Percentiles rank a stretch among this genome's conserved stretches.
Conservation (phyloP, 225 moss, liverwort and hornwort species). For the Bryum argenteum region DNA sequence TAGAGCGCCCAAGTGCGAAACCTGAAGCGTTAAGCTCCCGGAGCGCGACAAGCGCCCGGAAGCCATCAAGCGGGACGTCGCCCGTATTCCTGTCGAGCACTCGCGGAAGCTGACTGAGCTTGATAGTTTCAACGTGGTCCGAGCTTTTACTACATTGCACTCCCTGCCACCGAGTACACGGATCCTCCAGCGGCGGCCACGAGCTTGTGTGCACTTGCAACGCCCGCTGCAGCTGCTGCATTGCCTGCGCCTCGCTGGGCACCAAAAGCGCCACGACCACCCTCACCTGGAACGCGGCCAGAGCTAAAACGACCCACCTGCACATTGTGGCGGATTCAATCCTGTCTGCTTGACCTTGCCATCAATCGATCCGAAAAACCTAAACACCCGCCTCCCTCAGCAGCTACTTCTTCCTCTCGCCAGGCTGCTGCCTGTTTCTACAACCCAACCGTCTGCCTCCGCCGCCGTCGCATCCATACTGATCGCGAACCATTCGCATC, state of each 20-base stretch:
- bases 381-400: background rate
- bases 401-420: background rate
- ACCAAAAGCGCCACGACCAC: slow-evolving; percentile 26
- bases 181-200: slow-evolving; percentile 54
- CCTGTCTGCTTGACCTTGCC: slow-evolving; percentile 29
- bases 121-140: slow-evolving; percentile 39
- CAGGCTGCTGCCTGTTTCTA: background rate
- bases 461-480: slow-evolving; percentile 11
- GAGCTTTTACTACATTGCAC: slow-evolving; percentile 34
- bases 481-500: background rate
- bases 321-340: background rate
- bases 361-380: slow-evolving; percentile 30
- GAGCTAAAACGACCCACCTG: slow-evolving; percentile 24
- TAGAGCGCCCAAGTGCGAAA: slow-evolving; percentile 29
- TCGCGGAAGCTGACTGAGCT: slow-evolving; percentile 37
- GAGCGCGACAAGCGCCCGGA: slow-evolving; percentile 35
- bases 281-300: slow-evolving; percentile 20
- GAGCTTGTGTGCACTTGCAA: slow-evolving; percentile 43
- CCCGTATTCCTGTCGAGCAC: slow-evolving; percentile 4
- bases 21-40: slow-evolving; percentile 55
- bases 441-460: slow-evolving; percentile 8
- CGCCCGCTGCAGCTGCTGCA: slow-evolving; percentile 50
- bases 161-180: slow-evolving; percentile 60
- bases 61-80: slow-evolving; percentile 32
- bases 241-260: slow-evolving; percentile 41